These are phyloP conservation scores for Boletus subcaerulescens DNA, from an alignment of 768 basidiomycete genomes.

Conservation along the genomic window DNA sequence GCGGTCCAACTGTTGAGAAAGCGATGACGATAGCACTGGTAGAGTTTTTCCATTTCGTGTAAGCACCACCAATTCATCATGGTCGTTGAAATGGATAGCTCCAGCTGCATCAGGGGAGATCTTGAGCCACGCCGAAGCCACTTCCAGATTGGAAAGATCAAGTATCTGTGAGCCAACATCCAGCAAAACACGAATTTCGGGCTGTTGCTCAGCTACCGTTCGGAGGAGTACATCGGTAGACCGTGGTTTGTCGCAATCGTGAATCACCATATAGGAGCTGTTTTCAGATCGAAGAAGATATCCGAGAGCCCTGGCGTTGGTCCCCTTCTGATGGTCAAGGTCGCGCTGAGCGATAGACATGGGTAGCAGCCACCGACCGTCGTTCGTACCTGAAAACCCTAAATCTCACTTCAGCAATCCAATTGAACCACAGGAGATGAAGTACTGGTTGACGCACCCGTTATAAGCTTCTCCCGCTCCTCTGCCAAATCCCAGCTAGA, in stretches of 20 bases:
- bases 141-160: constrained; percentile 40
- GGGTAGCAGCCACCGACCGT: constrained; percentile 35
- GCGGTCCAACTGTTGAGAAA: constrained; percentile 23
- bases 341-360: constrained; percentile 30
- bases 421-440: too few species aligned
- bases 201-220: constrained; percentile 29
- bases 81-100: constrained; percentile 26
- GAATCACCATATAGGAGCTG: constrained; percentile 8
- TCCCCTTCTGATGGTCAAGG: constrained; percentile 27
- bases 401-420: neutral
- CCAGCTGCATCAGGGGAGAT: constrained; percentile 6
- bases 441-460: neutral
- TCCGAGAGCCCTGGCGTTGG: constrained; percentile 39
- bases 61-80: constrained; percentile 30
- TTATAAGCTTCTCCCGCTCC: constrained; percentile 7
- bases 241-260: neutral
- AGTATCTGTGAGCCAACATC: constrained; percentile 58
- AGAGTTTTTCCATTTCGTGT: constrained; percentile 17
- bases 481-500: constrained; percentile 37
- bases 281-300: constrained; percentile 24
- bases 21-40: constrained; percentile 27
- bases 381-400: constrained; percentile 42
- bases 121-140: constrained; percentile 42
- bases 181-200: constrained; percentile 42
- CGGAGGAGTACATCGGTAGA: constrained; percentile 15